Evolutionary conservation across 345 rosid species (phyloP), one percentile per base, ranked within the genome.

Genomic region (Eucalyptus albens): DNA sequence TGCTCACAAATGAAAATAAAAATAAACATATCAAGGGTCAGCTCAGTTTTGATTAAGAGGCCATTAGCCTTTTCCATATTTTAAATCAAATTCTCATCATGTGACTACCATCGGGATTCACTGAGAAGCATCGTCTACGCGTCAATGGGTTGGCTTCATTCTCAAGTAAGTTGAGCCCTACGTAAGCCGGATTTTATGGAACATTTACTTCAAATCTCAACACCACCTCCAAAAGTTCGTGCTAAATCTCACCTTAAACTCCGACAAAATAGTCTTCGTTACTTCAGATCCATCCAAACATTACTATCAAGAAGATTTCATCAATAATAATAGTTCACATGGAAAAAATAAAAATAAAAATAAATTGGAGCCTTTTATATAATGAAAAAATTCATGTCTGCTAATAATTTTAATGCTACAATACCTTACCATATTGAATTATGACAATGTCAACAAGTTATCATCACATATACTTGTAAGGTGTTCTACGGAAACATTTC

Each of bases 351-450:
- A 31, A 67, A 31, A 50, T 2, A 50, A 15, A 22, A 50, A 50
- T 14, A 50, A 50, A 50, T 56, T 11, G 15, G 27, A 40, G 47
- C 8, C 2, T 21, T 40, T 77, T 21, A 21, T 77, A 40, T 77
- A 19, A 11, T 37, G 14, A 11, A 72, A 69, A 33, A 33, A 33
- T 72, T 72, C 44, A 17, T 19, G 29, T 40, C 29, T 1, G 0
- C 1, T 0, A 40, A 40, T 4, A 5, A 40, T 77, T 77, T 8
- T 77, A 2, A 40, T 6, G 27, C 6, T 6, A 11, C 0, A 1
- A 37, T 11, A 37, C 27, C 83, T 37, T 37, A 33, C 5, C 8
- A 10, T 10, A 19, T 37, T 10, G 22, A 72, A 37, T 33, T 37
- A 37, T 72, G 45, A 5, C 27, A 37, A 72, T 11, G 9, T 19